Evolutionary conservation across 106 monocot species (phyloP).

Genomic region (Triglochin maritima): DNA sequence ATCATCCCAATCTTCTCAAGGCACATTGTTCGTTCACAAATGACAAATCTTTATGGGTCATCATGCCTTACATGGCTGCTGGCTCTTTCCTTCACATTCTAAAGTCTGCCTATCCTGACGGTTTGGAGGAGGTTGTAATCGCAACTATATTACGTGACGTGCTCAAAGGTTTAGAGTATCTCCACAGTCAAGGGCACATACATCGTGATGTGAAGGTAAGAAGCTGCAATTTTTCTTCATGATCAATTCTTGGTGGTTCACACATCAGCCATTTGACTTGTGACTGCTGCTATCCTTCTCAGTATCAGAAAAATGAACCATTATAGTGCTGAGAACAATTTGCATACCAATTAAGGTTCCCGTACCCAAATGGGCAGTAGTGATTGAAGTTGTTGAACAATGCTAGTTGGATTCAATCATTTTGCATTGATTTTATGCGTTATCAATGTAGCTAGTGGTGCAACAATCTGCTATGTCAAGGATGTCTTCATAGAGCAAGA

Average conservation of each 20-base stretch:
- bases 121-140: slow-evolving; percentile 74
- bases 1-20: slow-evolving; percentile 84
- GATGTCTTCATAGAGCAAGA: too few species aligned
- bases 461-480: too few species aligned
- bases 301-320: too few species aligned
- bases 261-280: background rate
- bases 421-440: too few species aligned
- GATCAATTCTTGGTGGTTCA: background rate
- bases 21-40: slow-evolving; percentile 85
- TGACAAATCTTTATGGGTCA: slow-evolving; percentile 65
- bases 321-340: too few species aligned
- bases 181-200: slow-evolving; percentile 86
- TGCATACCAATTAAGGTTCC: too few species aligned
- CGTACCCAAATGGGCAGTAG: too few species aligned
- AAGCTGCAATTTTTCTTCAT: background rate
- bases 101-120: slow-evolving; percentile 65
- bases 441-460: too few species aligned
- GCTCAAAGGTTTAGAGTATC: slow-evolving; percentile 74
- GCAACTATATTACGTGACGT: slow-evolving; percentile 67
- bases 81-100: slow-evolving; percentile 91
- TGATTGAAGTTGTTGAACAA: too few species aligned
- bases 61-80: slow-evolving; percentile 90
- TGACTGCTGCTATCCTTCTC: background rate
- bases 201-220: slow-evolving; percentile 94
- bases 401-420: too few species aligned